A percentile compares a stretch with the other conserved stretches of the same genome.
Evolutionary conservation across 257 asterid species (phyloP).

Genomic region (Agastache rugosa): DNA sequence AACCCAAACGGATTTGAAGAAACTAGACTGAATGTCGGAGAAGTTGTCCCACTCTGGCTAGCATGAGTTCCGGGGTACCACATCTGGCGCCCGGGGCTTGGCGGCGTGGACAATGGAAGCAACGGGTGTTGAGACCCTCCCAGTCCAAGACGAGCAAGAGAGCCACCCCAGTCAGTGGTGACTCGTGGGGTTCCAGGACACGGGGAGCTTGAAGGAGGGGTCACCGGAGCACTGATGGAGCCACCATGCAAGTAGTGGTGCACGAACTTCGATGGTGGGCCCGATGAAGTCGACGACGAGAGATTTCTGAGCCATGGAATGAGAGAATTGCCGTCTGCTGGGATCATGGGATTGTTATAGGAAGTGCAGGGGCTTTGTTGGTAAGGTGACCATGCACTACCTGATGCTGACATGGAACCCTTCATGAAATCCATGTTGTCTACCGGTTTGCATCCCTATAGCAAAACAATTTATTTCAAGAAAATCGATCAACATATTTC

Average conservation of each 20-base stretch:
- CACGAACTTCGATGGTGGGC: constrained; percentile 50
- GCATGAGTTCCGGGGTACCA: constrained; percentile 69
- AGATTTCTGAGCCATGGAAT: constrained; percentile 84
- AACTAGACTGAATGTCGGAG: constrained; percentile 82
- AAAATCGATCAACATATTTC: background rate
- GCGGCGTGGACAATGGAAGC: constrained; percentile 53
- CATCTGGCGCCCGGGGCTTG: constrained; percentile 63
- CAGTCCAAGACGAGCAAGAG: constrained; percentile 46
- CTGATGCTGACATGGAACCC: constrained; percentile 53
- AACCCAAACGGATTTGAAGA: constrained; percentile 73
- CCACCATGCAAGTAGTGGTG: constrained; percentile 58
- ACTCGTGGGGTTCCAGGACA: constrained; percentile 57
- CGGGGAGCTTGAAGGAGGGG: constrained; percentile 80
- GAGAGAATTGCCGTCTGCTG: constrained; percentile 63
- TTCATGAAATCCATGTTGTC: constrained; percentile 59
- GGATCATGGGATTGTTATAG: constrained; percentile 51
- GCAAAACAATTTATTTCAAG: background rate
- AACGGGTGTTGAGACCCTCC: constrained; percentile 52
- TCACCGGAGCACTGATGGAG: constrained; percentile 76
- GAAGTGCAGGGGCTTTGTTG: constrained; percentile 48
- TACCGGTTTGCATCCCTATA: constrained; percentile 67
- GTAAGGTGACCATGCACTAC: constrained; percentile 60
- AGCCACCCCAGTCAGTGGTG: constrained; percentile 41
- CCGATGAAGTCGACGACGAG: constrained; percentile 53
- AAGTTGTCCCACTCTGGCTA: constrained; percentile 69